Evolutionary conservation across 768 basidiomycete species (phyloP).

Genomic region (Phlebiopsis flavidoalba): DNA sequence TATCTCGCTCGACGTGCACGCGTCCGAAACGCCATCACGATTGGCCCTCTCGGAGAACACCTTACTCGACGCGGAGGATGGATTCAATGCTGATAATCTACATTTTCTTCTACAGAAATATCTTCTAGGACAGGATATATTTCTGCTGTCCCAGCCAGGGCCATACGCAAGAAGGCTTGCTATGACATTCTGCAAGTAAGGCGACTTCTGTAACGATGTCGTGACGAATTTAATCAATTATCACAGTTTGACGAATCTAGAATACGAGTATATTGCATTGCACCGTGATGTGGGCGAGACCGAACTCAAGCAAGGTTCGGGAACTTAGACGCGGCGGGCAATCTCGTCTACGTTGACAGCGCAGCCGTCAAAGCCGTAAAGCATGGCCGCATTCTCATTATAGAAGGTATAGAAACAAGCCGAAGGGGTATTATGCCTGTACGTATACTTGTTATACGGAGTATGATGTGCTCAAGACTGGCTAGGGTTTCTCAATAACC

Average conservation of each 20-base stretch:
- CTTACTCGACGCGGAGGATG: slow-evolving; percentile 46
- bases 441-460: slow-evolving; percentile 16
- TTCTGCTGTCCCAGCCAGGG: slow-evolving; percentile 61
- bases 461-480: neutral
- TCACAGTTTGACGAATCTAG: slow-evolving; percentile 52
- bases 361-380: slow-evolving; percentile 64
- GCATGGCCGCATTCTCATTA: slow-evolving; percentile 55
- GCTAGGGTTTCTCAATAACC: slow-evolving; percentile 52
- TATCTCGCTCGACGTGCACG: slow-evolving; percentile 51
- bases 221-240: neutral
- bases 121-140: slow-evolving; percentile 62
- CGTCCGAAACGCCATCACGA: slow-evolving; percentile 41
- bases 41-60: slow-evolving; percentile 38
- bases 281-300: slow-evolving; percentile 71
- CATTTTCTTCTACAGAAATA: slow-evolving; percentile 68
- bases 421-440: slow-evolving; percentile 72
- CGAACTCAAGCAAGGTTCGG: slow-evolving; percentile 64
- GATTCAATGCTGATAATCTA: slow-evolving; percentile 51
- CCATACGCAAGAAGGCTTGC: slow-evolving; percentile 61
- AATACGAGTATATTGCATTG: slow-evolving; percentile 64
- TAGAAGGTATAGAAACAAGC: slow-evolving; percentile 70
- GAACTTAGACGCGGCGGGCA: slow-evolving; percentile 59
- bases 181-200: slow-evolving; percentile 56
- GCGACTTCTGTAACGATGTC: neutral
- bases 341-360: slow-evolving; percentile 63